phyloP scores from a whole-genome alignment of 495 filamentous ascomycete genomes.

The Elaphomyces granulatus region DNA sequence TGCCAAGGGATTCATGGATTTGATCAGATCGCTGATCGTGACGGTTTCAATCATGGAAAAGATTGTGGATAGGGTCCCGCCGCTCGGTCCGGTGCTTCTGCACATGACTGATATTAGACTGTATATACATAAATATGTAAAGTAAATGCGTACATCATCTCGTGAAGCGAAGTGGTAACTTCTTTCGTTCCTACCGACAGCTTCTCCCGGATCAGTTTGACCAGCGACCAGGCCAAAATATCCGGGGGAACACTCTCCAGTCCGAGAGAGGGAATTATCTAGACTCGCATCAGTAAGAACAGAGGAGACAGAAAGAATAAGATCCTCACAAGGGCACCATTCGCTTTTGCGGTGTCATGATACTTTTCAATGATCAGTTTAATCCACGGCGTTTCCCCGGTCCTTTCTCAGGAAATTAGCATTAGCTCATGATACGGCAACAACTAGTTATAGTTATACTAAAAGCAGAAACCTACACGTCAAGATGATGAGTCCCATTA shows the following conservation, averaged over 20 bases:
- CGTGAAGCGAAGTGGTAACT: slow-evolving; percentile 46
- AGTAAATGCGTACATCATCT: slow-evolving; percentile 34
- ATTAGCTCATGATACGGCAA: neutral
- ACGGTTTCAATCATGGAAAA: slow-evolving; percentile 50
- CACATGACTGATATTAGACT: slow-evolving; percentile 10
- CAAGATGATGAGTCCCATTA: slow-evolving; percentile 82
- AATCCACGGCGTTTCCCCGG: slow-evolving; percentile 77
- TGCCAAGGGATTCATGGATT: slow-evolving; percentile 45
- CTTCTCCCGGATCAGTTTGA: slow-evolving; percentile 46
- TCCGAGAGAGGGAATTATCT: slow-evolving; percentile 75
- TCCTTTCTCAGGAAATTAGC: slow-evolving; percentile 26
- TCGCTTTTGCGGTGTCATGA: slow-evolving; percentile 54
- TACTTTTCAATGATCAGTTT: slow-evolving; percentile 68
- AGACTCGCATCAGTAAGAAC: slow-evolving; percentile 11
- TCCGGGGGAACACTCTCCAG: slow-evolving; percentile 80
- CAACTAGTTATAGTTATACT: neutral
- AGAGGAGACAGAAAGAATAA: neutral
- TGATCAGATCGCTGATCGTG: slow-evolving; percentile 38
- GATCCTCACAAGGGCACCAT: slow-evolving; percentile 51
- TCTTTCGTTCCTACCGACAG: slow-evolving; percentile 40
- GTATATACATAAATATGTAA: neutral
- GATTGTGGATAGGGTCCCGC: slow-evolving; percentile 56
- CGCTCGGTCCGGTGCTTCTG: slow-evolving; percentile 44
- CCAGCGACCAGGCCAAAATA: slow-evolving; percentile 57
- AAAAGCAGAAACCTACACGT: slow-evolving; percentile 34